Percentiles rank a stretch among this genome's conserved stretches.
Evolutionary conservation across 306 rosid genomes (phyloP).

Genomic region (Castanea mollissima): DNA sequence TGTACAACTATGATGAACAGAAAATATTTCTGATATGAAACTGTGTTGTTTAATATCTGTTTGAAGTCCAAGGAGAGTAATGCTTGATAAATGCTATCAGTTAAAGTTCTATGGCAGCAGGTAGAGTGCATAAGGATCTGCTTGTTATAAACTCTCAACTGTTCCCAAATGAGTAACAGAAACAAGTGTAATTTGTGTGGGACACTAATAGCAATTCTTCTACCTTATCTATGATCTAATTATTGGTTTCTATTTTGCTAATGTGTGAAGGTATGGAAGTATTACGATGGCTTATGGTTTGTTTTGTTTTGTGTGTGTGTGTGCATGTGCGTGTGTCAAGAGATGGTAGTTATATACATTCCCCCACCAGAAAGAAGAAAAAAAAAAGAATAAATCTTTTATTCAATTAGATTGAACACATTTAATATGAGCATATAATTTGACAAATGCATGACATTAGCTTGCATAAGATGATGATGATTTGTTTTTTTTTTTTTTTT

Average conservation of each 20-base stretch:
- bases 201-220: not conserved
- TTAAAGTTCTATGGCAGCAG: not conserved
- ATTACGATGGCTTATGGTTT: no score
- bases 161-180: not conserved
- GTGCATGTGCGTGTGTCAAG: not conserved
- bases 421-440: not conserved
- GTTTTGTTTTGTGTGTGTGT: no score
- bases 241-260: conserved; percentile 2
- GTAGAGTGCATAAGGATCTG: not conserved
- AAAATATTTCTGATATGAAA: not conserved
- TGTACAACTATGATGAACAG: not conserved
- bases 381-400: not conserved
- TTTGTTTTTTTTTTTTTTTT: no score
- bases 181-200: not conserved
- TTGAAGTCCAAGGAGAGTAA: not conserved
- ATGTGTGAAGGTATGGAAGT: not conserved
- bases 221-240: not conserved
- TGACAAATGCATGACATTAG: not conserved
- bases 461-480: no score
- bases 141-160: not conserved
- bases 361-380: not conserved
- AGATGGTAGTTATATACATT: not conserved
- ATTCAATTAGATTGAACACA: not conserved
- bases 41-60: not conserved
- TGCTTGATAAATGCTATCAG: not conserved